phyloP scores from a whole-genome alignment of 2,329 filamentous ascomycete genomes.

The Beauveria bassiana region DNA sequence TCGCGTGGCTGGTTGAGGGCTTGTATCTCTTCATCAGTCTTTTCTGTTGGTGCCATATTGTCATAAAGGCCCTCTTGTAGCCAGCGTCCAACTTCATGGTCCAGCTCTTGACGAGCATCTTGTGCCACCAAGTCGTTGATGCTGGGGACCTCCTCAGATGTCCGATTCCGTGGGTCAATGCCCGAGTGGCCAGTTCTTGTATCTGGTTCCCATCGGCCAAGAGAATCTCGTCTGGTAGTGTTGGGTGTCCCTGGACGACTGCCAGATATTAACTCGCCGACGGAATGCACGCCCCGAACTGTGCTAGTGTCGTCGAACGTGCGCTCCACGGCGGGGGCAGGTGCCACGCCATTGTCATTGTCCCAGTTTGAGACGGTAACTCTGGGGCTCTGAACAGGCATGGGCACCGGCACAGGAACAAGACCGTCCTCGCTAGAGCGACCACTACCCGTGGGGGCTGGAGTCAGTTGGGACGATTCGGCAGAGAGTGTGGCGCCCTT shows the following conservation, averaged over 20 bases:
- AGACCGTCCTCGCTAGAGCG: constrained; percentile 44
- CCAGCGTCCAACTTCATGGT: constrained; percentile 45
- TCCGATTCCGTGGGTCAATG: constrained; percentile 38
- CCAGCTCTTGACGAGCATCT: constrained; percentile 37
- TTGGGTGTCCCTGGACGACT: constrained; percentile 17
- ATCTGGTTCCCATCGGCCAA: constrained; percentile 35
- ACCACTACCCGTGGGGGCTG: constrained; percentile 40
- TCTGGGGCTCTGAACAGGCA: constrained; percentile 43
- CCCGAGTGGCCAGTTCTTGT: constrained; percentile 34
- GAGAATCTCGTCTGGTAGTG: constrained; percentile 27
- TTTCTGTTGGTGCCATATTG: constrained; percentile 20
- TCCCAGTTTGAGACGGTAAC: constrained; percentile 52
- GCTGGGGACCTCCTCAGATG: constrained; percentile 32
- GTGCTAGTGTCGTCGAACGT: constrained; percentile 30
- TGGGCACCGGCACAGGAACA: constrained; percentile 30
- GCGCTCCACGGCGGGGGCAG: constrained; percentile 32
- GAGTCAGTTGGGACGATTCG: constrained; percentile 35
- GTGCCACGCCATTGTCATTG: constrained; percentile 28
- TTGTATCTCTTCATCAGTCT: constrained; percentile 18
- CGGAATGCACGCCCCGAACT: constrained; percentile 27
- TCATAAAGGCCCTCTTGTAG: constrained; percentile 29
- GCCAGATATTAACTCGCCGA: constrained; percentile 32
- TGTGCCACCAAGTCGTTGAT: constrained; percentile 40
- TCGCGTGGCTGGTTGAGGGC: constrained; percentile 20
- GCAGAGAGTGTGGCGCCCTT: constrained; percentile 24